Base-by-base conservation (phyloP, 495 filamentous ascomycete species). In the Ramalina intermedia region DNA sequence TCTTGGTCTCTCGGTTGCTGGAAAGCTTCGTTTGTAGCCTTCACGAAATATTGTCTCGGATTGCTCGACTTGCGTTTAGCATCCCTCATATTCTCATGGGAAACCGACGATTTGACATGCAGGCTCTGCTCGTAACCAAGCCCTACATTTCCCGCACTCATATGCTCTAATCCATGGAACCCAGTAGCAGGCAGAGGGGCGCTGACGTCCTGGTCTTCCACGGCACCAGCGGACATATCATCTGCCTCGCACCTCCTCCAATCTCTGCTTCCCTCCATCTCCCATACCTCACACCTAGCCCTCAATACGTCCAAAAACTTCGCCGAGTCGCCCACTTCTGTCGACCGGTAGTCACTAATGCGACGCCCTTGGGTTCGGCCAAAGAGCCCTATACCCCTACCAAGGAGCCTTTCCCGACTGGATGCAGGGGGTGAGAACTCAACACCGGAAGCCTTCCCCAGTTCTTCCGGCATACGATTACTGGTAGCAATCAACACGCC, bases 381-480 rank as follows among this genome's bases (percentile, higher is more conserved):
- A 69, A 58, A 16, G 58, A 61, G 42, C 26, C 66, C 65, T 43
- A 68, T 59, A 16, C 54, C 53, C 56, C 69, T 70, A 14, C 70
- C 65, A 24, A 80, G 51, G 17, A 76, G 52, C 17, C 74, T 69
- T 9, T 75, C 58, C 16, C 64, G 60, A 6, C 67, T 62, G 47
- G 53, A 40, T 17, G 64, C 56, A 0, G 78, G 76, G 8, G 70
- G 61, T 9, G 63, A 52, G 55, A 78, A 81, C 38, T 78, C 71
- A 33, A 74, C 62, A 0, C 82, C 82, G 1, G 73, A 72, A 1
- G 81, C 81, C 48, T 80, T 83, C 23, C 78, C 77, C 41, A 87
- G 60, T 54, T 84, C 81, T 48, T 85, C 80, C 1, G 81, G 80
- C 76, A 84, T 79, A 33, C 83, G 70, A 59, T 86, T 87, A 4